Percentiles rank a stretch among this genome's conserved stretches.
phyloP scores from a whole-genome alignment of 2,329 filamentous ascomycete species.

The Paraconiothyrium brasiliense region DNA sequence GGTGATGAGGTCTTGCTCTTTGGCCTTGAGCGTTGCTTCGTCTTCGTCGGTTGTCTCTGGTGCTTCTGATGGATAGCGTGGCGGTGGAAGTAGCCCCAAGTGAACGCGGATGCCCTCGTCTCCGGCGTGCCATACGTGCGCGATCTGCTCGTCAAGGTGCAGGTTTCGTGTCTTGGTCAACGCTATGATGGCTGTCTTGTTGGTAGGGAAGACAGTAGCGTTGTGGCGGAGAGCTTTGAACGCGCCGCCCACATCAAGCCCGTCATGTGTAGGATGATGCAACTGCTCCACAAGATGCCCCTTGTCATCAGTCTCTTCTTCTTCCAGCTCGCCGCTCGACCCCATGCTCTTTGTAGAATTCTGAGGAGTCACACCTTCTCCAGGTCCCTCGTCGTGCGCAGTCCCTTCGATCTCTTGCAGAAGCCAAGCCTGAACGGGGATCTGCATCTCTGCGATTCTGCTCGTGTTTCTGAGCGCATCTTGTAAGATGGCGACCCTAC shows the following conservation, averaged over 20 bases:
- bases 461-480: constrained; percentile 25
- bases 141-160: constrained; percentile 28
- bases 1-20: constrained; percentile 31
- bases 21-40: constrained; percentile 11
- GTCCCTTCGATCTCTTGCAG: constrained; percentile 29
- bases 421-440: constrained; percentile 31
- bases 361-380: constrained; percentile 22
- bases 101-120: constrained; percentile 33
- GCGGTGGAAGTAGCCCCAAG: constrained; percentile 28
- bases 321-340: constrained; percentile 12
- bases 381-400: constrained; percentile 31
- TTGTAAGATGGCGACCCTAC: constrained; percentile 29
- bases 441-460: constrained; percentile 34
- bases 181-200: constrained; percentile 32
- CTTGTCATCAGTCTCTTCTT: constrained; percentile 24
- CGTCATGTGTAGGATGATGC: constrained; percentile 6
- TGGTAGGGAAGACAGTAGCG: constrained; percentile 22
- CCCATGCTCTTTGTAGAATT: constrained; percentile 32
- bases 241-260: constrained; percentile 27
- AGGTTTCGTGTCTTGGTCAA: constrained; percentile 25
- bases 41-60: not conserved
- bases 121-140: constrained; percentile 30
- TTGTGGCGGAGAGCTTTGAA: constrained; percentile 25
- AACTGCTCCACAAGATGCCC: constrained; percentile 13
- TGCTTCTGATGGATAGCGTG: constrained; percentile 8